Base-by-base conservation (phyloP, 2,329 filamentous ascomycete genomes). In the Botryosphaeria dothidea region DNA sequence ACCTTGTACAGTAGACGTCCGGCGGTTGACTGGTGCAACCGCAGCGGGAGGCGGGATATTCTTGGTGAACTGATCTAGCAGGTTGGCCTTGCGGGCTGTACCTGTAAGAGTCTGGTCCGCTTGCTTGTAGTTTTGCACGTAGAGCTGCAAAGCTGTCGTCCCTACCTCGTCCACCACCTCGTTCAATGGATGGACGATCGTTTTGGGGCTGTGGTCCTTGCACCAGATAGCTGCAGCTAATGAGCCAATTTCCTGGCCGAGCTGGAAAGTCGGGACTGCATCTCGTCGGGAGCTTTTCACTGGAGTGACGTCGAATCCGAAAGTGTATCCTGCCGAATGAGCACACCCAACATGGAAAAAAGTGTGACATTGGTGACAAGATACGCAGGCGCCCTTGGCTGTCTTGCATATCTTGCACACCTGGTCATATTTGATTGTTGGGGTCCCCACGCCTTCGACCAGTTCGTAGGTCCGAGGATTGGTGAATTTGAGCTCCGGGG, bases 151-250 rank as follows among this genome's bases (percentile, higher is more conserved):
- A 9, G 92, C 92, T 70, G 89, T 96, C 62, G 88, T 79, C n/a
- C 88, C 88, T n/a, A 83, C 83, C 21, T 90, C 88, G 64, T 90
- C 88, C 11, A 90, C 88, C 23, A 86, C 75, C 69, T 97, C 93
- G 67, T 91, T 86, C 82, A 97, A 92, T 11, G 84, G 86, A 77
- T 98, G 92, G 7, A 96, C 82, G 43, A 86, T 84, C 0, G 86
- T 87, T 77, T 93, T 92, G 7, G 74, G 74, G n/a, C 84, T 79
- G 75, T 99, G 95, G 62, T 95, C 91, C 74, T 93, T 93, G 82
- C 95, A 99, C 90, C 92, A 97, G 7, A 98, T 85, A 6, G 86
- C 88, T 1, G 95, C 91, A n/a, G 88, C 88, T 84, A 96, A 90
- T n/a, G 85, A 86, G 15, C 95, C 95, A 34, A 84, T 89, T 73